Evolutionary conservation across 352 stramenopile genomes (phyloP), one percentile per base, ranked within the genome.

Genomic region (Globisporangium sylvaticum): DNA sequence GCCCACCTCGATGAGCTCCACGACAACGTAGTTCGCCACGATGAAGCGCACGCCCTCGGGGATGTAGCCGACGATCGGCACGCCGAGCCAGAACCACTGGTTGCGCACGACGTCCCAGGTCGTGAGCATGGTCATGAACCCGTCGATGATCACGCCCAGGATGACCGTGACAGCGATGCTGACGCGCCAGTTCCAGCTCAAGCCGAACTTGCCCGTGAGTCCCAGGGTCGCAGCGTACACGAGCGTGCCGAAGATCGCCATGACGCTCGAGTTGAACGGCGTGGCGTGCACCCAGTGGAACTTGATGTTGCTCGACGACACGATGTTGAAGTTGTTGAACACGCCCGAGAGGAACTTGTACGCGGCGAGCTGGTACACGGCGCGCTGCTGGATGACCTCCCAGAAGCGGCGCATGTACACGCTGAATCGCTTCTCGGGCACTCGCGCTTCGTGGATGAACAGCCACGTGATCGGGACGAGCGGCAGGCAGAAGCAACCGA

Each of bases 41-140:
- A 89, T 89, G 67, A 87, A 88, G 25, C 78, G 74, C 46, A 88
- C 69, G 27, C 79, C 79, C 37, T 79, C 73, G 5, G 81, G 81
- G 2, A 88, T 53, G 24, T 87, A 78, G 29, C 76, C 79, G 3
- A 87, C 76, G 0, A 89, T 64, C 0, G 79, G 79, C 10, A 87
- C 73, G 52, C 79, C 77, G 2, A 85, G 68, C 79, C 76, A 89
- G 67, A 89, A 88, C 81, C 81, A 89, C 58, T 86, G 79, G 67
- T 80, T 84, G 14, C 81, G 79, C 6, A 85, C 61, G 4, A 87
- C 68, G n/a, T 86, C 74, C 81, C 79, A 89, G 2, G 76, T 70
- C 0, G 72, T 81, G 14, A 88, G 57, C 70, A 89, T 82, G 1
- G 76, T 87, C 69, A 84, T 79, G 59, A 83, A 70, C 0, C 53